A percentile compares a stretch with the other conserved stretches of the same genome.
These are phyloP conservation scores for Melastoma candidum DNA, from an alignment of 441 rosid genomes.

Conservation along the genomic window DNA sequence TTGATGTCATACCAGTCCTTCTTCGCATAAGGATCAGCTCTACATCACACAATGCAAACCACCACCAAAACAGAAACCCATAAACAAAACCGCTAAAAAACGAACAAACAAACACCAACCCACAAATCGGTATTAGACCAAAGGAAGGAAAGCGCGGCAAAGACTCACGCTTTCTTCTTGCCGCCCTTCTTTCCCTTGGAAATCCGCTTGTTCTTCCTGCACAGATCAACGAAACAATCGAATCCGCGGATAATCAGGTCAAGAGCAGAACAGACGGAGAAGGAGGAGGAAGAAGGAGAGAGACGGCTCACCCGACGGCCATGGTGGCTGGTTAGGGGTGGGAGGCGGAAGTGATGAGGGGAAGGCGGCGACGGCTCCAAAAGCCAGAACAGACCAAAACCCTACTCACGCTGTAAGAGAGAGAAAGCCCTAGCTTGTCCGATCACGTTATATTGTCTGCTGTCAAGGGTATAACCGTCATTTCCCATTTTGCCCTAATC, in stretches of 20 bases:
- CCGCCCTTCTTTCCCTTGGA: conserved; percentile 95
- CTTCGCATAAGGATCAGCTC: conserved; percentile 81
- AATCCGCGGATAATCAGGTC: neutral
- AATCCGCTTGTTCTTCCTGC: conserved; percentile 91
- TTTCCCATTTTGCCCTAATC: no score
- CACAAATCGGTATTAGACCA: neutral
- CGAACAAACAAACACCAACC: neutral
- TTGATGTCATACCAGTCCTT: conserved; percentile 94
- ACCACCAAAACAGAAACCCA: neutral
- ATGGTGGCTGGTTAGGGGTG: conserved; percentile 22
- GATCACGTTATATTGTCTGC: no score
- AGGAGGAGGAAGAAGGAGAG: neutral
- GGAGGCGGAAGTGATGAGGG: conserved; percentile 1
- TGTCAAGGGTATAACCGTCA: no score
- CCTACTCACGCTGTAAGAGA: neutral
- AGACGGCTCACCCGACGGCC: conserved; percentile 70
- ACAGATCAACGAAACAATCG: conserved; percentile 6
- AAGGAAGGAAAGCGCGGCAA: neutral
- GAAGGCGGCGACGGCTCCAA: conserved; percentile 9
- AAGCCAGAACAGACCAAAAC: neutral
- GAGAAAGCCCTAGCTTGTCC: neutral
- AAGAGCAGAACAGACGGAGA: neutral
- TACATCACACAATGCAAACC: conserved; percentile 8
- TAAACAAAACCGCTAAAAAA: neutral
- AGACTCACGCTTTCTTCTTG: conserved; percentile 85